Evolutionary conservation across 2,329 filamentous ascomycete genomes (phyloP).

Genomic region (Raffaelea ambrosiae): DNA sequence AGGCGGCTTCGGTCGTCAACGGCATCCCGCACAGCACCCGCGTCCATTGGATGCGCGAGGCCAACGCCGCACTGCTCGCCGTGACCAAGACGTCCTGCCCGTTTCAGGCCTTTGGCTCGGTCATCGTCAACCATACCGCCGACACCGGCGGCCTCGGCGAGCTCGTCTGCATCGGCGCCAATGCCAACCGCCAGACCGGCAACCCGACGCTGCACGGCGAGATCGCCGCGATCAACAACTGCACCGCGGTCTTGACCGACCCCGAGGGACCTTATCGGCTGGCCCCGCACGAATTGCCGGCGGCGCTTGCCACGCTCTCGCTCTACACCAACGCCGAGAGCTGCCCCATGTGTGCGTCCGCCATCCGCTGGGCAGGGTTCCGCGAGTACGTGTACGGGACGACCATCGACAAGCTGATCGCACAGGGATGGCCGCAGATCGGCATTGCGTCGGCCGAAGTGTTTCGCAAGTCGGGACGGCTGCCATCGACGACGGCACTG

Average conservation of each 20-base stretch:
- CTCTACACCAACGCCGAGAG: slow-evolving; percentile 50
- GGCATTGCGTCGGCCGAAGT: slow-evolving; percentile 34
- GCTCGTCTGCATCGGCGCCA: slow-evolving; percentile 42
- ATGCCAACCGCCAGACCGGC: slow-evolving; percentile 31
- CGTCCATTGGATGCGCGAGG: slow-evolving; percentile 43
- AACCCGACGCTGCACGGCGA: slow-evolving; percentile 50
- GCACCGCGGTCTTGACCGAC: slow-evolving; percentile 37
- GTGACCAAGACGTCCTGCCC: slow-evolving; percentile 34
- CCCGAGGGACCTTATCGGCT: slow-evolving; percentile 34
- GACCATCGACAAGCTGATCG: slow-evolving; percentile 34
- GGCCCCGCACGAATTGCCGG: slow-evolving; percentile 27
- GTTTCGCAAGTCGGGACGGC: slow-evolving; percentile 31
- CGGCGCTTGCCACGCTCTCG: slow-evolving; percentile 36
- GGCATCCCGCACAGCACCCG: slow-evolving; percentile 6
- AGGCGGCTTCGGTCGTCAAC: slow-evolving; percentile 3
- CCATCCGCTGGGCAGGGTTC: slow-evolving; percentile 48
- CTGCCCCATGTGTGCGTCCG: slow-evolving; percentile 50
- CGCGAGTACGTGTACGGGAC: slow-evolving; percentile 47
- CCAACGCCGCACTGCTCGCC: slow-evolving; percentile 31
- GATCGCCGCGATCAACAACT: slow-evolving; percentile 46
- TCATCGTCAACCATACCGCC: slow-evolving; percentile 46
- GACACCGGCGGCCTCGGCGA: slow-evolving; percentile 26
- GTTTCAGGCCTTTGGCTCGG: slow-evolving; percentile 43
- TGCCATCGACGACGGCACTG: slow-evolving; percentile 27
- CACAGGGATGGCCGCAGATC: slow-evolving; percentile 43